phyloP scores from a whole-genome alignment of 805 yeast species.

The Saccharomycopsis synnaedendra region DNA sequence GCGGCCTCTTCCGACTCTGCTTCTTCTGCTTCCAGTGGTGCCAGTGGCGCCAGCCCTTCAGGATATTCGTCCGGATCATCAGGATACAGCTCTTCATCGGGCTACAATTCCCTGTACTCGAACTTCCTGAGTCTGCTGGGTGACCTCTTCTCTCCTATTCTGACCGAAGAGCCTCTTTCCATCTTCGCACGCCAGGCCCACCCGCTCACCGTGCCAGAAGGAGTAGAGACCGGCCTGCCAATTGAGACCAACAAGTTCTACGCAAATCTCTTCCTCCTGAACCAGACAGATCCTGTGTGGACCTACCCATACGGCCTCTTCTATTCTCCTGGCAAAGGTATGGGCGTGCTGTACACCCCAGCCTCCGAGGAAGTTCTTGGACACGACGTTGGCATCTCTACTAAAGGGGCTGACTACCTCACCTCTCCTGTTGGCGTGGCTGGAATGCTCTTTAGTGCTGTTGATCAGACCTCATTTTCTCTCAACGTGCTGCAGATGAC shows the following conservation, averaged over 20 bases:
- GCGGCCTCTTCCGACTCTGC: not conserved
- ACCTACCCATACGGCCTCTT: conserved; percentile 79
- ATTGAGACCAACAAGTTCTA: conserved; percentile 72
- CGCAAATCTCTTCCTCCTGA: conserved; percentile 56
- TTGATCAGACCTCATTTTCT: conserved; percentile 26
- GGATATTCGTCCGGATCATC: not conserved
- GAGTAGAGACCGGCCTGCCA: conserved; percentile 25
- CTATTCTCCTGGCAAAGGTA: conserved; percentile 43
- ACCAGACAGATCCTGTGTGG: conserved; percentile 64
- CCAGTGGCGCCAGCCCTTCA: not conserved
- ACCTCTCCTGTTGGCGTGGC: conserved; percentile 60
- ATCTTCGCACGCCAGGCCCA: conserved; percentile 25
- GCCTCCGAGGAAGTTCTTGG: conserved; percentile 57
- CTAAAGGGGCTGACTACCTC: conserved; percentile 36
- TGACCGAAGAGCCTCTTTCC: conserved; percentile 32
- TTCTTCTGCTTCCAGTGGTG: not conserved
- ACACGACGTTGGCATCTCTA: conserved; percentile 43
- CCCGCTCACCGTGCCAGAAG: conserved; percentile 20
- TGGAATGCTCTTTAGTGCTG: conserved; percentile 42
- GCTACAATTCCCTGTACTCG: not conserved
- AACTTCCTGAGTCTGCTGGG: conserved; percentile 1
- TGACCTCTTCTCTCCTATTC: conserved; percentile 31
- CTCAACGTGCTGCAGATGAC: conserved; percentile 20
- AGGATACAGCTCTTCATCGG: not conserved
- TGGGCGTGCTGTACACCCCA: conserved; percentile 56